A percentile compares a stretch with the other conserved stretches of the same genome.
Conservation (phyloP, 768 basidiomycete genomes). For the Amanita pseudoporphyria region DNA sequence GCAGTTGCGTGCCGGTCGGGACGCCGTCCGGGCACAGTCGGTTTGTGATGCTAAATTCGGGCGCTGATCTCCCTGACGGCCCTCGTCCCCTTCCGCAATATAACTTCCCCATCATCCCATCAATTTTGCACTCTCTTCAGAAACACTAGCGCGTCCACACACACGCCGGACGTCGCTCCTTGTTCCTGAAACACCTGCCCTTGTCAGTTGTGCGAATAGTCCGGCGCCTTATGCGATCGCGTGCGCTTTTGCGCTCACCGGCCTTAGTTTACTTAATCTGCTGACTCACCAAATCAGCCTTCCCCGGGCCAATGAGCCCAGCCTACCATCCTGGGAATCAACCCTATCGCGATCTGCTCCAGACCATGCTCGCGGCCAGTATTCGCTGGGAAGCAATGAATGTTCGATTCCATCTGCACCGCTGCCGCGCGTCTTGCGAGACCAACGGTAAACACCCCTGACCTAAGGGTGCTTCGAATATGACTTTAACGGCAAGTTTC, state of each 20-base stretch:
- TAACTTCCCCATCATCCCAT: constrained; percentile 1
- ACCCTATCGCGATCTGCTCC: constrained; percentile 1
- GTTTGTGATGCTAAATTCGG: not conserved
- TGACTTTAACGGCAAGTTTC: not conserved
- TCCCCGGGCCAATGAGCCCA: not conserved
- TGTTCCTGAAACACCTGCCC: not conserved
- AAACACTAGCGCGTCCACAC: not conserved
- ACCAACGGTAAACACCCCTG: not conserved
- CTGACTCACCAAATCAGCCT: not conserved
- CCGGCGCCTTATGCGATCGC: constrained; percentile 1
- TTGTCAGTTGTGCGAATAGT: not conserved
- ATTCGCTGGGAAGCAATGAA: constrained; percentile 7
- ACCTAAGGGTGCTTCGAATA: not conserved
- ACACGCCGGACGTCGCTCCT: not conserved
- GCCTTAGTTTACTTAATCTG: not conserved
- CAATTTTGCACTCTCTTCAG: constrained; percentile 5
- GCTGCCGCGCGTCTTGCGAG: constrained; percentile 6
- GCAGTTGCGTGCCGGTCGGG: constrained; percentile 1
- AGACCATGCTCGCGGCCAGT: constrained; percentile 1
- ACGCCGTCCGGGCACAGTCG: constrained; percentile 4
- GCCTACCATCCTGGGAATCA: constrained; percentile 1
- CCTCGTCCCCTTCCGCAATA: not conserved
- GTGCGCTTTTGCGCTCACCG: not conserved
- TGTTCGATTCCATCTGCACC: constrained; percentile 6
- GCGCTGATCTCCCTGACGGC: constrained; percentile 7